Conservation (phyloP, 306 rosid species). For the Cucumis sativus region Cucumber_9930_V3 NC_026655.2:27333001-27333500, state of each 20-base stretch:
- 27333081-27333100: background rate
- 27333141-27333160: constrained; percentile 7
- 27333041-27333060: background rate
- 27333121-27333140: background rate
- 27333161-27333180: background rate
- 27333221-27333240: background rate
- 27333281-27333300: constrained; percentile 16
- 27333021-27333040: constrained; percentile 16
- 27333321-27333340: constrained; percentile 10
- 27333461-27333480: background rate
- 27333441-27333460: background rate
- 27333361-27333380: constrained; percentile 23
- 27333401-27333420: background rate
- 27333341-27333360: constrained; percentile 21
- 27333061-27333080: background rate
- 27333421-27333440: constrained; percentile 23
- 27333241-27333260: background rate
- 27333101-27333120: background rate
- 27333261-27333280: background rate
- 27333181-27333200: background rate
- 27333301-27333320: constrained; percentile 36
- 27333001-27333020: constrained; percentile 24
- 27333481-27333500: background rate
- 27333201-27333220: background rate
- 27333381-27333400: constrained; percentile 11